phyloP scores from a whole-genome alignment of 2,329 filamentous ascomycete species.

The Ceratocystis huliohia region DNA sequence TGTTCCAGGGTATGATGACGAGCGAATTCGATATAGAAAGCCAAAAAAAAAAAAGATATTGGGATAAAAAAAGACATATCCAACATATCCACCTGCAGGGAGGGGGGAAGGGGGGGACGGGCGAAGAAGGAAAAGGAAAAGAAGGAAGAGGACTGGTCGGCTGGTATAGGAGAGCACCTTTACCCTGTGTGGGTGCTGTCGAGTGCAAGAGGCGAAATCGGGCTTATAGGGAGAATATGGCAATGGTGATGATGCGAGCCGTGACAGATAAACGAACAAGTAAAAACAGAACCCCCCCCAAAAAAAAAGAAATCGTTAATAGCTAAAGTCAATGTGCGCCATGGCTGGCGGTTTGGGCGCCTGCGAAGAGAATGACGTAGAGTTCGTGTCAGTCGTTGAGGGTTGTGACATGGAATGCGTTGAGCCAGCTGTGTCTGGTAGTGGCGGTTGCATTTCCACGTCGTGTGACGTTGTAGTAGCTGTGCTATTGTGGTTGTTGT shows the following conservation, averaged over 20 bases:
- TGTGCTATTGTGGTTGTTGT: slow-evolving; percentile 24
- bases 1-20: slow-evolving; percentile 18
- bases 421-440: slow-evolving; percentile 22
- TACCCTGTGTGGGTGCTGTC: not conserved
- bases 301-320: slow-evolving; percentile 32
- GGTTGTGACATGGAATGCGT: slow-evolving; percentile 13
- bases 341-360: slow-evolving; percentile 42
- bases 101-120: not conserved
- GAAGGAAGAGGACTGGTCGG: too few species aligned
- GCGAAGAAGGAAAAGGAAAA: not conserved
- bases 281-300: not conserved
- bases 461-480: slow-evolving; percentile 27
- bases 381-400: slow-evolving; percentile 10
- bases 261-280: not conserved
- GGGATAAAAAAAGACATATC: not conserved
- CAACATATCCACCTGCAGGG: not conserved
- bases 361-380: slow-evolving; percentile 32
- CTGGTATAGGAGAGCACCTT: not conserved
- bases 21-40: not conserved
- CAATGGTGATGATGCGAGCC: not conserved
- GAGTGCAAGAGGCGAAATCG: not conserved
- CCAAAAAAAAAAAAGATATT: not conserved
- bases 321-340: slow-evolving; percentile 50
- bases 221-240: not conserved
- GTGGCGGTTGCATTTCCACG: slow-evolving; percentile 25